Evolutionary conservation across 768 basidiomycete genomes (phyloP).

Genomic region (Auriscalpium vulgare): DNA sequence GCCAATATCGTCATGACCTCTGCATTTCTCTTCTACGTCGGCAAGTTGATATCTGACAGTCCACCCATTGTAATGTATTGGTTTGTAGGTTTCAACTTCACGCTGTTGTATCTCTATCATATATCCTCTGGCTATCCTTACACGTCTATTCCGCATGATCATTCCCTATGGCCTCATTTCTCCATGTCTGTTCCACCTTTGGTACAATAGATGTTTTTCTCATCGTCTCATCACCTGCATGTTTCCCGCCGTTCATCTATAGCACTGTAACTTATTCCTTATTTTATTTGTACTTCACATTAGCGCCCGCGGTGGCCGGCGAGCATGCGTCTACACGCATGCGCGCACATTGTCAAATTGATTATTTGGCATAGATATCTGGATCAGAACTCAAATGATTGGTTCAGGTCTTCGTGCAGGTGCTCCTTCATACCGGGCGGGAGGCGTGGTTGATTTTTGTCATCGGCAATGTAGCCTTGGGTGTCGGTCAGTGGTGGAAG

Average conservation of each 20-base stretch:
- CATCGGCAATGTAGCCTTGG: conserved; percentile 38
- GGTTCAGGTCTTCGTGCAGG: conserved; percentile 79
- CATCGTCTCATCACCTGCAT: not conserved
- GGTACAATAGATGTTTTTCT: no score
- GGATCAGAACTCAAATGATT: conserved; percentile 70
- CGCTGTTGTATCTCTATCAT: not conserved
- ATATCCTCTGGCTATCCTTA: not conserved
- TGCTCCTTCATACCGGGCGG: conserved; percentile 88
- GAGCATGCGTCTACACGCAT: not conserved
- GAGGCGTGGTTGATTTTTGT: conserved; percentile 55
- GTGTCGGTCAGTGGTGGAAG: not conserved
- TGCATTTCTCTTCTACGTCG: not conserved
- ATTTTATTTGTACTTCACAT: not conserved
- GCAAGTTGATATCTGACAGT: not conserved
- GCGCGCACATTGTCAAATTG: not conserved
- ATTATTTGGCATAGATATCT: not conserved
- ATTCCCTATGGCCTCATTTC: not conserved
- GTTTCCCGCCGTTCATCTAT: not conserved
- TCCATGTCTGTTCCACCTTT: not conserved
- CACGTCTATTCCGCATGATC: not conserved
- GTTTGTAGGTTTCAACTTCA: not conserved
- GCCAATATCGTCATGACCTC: not conserved
- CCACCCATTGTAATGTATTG: not conserved
- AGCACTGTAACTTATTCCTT: not conserved
- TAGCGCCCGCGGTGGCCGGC: not conserved